Percentiles rank a stretch among this genome's conserved stretches.
These are phyloP conservation scores for Mycena polygramma DNA, from an alignment of 768 basidiomycete species.

Conservation along the genomic window DNA sequence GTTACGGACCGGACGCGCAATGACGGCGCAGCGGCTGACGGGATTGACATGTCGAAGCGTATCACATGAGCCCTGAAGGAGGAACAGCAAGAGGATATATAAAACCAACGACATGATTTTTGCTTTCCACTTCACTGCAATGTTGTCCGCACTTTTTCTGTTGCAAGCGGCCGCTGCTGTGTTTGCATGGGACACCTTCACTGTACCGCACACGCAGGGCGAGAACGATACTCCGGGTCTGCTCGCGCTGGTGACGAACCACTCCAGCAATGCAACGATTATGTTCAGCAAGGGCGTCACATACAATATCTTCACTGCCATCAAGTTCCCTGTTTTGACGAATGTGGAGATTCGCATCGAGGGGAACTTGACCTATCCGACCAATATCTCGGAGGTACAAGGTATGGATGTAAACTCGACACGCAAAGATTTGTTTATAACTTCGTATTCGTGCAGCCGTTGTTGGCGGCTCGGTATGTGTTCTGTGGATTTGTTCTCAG, in stretches of 20 bases:
- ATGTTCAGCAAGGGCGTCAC: conserved; percentile 67
- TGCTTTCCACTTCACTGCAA: conserved; percentile 5
- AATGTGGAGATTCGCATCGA: conserved; percentile 71
- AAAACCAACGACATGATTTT: conserved; percentile 11
- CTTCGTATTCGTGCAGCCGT: conserved; percentile 46
- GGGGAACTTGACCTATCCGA: conserved; percentile 70
- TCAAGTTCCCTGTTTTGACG: conserved; percentile 65
- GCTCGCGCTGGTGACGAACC: conserved; percentile 56
- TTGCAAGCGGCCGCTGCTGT: conserved; percentile 40
- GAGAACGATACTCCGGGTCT: conserved; percentile 67
- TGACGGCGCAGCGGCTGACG: conserved; percentile 1
- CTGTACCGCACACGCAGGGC: conserved; percentile 62
- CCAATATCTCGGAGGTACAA: conserved; percentile 65
- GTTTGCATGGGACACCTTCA: conserved; percentile 61
- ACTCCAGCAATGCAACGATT: conserved; percentile 62
- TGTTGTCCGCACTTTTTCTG: conserved; percentile 39
- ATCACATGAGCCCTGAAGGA: conserved; percentile 10
- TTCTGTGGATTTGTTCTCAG: conserved; percentile 29
- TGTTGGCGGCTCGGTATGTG: conserved; percentile 57
- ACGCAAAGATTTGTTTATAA: background rate
- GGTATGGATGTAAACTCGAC: conserved; percentile 42
- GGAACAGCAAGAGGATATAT: background rate
- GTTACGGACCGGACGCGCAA: conserved; percentile 14
- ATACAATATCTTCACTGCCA: conserved; percentile 73
- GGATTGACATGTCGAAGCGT: background rate